Evolutionary conservation across 148 eudicot genomes (phyloP), one percentile per base, ranked within the genome.

Genomic region (Polygonum maritimum): DNA sequence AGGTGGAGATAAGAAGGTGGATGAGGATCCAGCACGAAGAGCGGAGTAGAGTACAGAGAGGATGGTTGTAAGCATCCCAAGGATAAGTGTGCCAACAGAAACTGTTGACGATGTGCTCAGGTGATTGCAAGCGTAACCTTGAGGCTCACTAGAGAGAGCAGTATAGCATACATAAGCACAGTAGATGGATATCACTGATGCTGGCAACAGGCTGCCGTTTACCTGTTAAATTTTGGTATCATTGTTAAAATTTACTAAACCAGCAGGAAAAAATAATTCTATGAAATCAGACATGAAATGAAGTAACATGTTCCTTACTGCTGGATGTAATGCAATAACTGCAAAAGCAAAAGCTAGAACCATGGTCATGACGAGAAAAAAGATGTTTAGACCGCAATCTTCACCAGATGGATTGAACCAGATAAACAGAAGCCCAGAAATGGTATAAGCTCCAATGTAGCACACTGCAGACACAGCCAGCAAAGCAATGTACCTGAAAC

Each of bases 11-110:
- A 95, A 79, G 80, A 95, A 92, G 33, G 99, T 89, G 60, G 87
- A 88, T 41, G 99, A 92, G 49, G 99, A 95, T 77, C 99, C 99
- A 44, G 99, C 99, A 78, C 99, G 99, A 77, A 95, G 87, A 69
- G 99, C 99, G 69, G 99, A 95, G 85, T 95, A 95, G 48, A 95
- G 80, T 78, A 95, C 94, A 7, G 99, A 95, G 26, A 95, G 91
- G 72, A 95, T 90, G 5, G 99, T 95, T 41, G 97, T 95, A 67
- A 95, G 86, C 97, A 95, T 83, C 79, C 99, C 99, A 38, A 95
- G 96, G 76, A 95, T 36, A 78, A 95, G 96, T 74, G 96, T 95
- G 81, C 94, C 55, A 18, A 80, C 79, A 52, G 96, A 74, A 41
- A 92, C 94, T 31, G 86, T 97, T 79, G 82, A 83, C 1, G 97